phyloP scores from a whole-genome alignment of 371 early-diverging fungal species.

The Parasitella parasitica region DNA sequence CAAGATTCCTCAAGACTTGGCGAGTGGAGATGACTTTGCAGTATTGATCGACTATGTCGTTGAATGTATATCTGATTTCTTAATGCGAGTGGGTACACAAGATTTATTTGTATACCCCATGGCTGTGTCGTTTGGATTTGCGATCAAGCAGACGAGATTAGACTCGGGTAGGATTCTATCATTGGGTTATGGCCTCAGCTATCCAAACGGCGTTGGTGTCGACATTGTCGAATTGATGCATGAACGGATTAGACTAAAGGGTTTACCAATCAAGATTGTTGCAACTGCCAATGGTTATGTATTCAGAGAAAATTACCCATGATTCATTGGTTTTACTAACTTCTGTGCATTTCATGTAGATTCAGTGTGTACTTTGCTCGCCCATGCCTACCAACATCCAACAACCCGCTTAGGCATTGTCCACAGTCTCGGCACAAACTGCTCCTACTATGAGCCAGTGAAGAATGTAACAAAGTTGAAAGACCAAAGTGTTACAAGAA shows the following conservation, averaged over 20 bases:
- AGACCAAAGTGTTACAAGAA: conserved; percentile 26
- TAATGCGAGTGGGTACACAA: conserved; percentile 46
- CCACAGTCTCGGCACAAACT: conserved; percentile 94
- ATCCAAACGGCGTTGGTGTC: conserved; percentile 46
- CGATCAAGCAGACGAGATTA: conserved; percentile 45
- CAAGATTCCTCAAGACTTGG: conserved; percentile 78
- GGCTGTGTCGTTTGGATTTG: conserved; percentile 51
- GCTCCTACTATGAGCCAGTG: conserved; percentile 85
- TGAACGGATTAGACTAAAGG: conserved; percentile 39
- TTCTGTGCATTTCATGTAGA: conserved; percentile 43
- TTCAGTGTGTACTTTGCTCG: conserved; percentile 88
- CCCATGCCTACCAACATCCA: conserved; percentile 85
- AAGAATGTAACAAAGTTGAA: conserved; percentile 70
- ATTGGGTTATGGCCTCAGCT: conserved; percentile 41
- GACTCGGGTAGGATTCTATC: conserved; percentile 40
- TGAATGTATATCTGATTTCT: conserved; percentile 56
- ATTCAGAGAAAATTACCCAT: not conserved
- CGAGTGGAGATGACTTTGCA: conserved; percentile 58
- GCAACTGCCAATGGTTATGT: conserved; percentile 70
- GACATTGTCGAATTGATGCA: conserved; percentile 50
- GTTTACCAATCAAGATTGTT: conserved; percentile 44
- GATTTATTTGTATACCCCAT: conserved; percentile 49
- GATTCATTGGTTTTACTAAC: not conserved
- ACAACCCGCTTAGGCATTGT: conserved; percentile 87
- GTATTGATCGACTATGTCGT: conserved; percentile 89